These are phyloP conservation scores for Nitzschia palea DNA, from an alignment of 108 stramenopile species.

Conservation along the genomic window DNA sequence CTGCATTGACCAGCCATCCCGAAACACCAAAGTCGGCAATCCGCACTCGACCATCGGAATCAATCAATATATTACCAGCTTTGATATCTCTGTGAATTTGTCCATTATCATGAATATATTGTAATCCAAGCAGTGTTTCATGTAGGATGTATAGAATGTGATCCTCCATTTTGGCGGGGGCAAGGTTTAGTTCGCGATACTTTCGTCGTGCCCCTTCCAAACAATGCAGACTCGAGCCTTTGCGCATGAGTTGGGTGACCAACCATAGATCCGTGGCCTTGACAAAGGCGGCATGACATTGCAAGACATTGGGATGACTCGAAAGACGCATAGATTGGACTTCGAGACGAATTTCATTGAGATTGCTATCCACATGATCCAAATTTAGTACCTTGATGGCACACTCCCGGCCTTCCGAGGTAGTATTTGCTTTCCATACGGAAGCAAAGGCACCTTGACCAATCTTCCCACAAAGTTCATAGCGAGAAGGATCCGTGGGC, in stretches of 20 bases:
- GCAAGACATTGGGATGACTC: slow-evolving; percentile 86
- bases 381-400: slow-evolving; percentile 94
- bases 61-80: slow-evolving; percentile 86
- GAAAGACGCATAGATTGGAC: slow-evolving; percentile 93
- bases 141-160: slow-evolving; percentile 89
- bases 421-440: slow-evolving; percentile 76
- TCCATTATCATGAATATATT: slow-evolving; percentile 95
- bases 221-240: slow-evolving; percentile 85
- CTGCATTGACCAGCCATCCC: slow-evolving; percentile 75
- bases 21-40: slow-evolving; percentile 98
- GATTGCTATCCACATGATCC: slow-evolving; percentile 86
- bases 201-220: slow-evolving; percentile 60
- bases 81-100: slow-evolving; percentile 97
- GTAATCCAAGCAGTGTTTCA: slow-evolving; percentile 85
- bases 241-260: slow-evolving; percentile 92
- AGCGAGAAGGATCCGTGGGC: slow-evolving; percentile 63
- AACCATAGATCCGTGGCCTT: slow-evolving; percentile 89
- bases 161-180: slow-evolving; percentile 47
- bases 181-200: neutral
- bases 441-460: slow-evolving; percentile 96
- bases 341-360: slow-evolving; percentile 90
- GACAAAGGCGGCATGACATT: slow-evolving; percentile 92
- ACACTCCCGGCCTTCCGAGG: slow-evolving; percentile 35
- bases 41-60: slow-evolving; percentile 72
- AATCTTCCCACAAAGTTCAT: slow-evolving; percentile 72